A percentile compares a stretch with the other conserved stretches of the same genome.
These are phyloP conservation scores for Psilocybe cyanescens DNA, from an alignment of 768 basidiomycete species.

Conservation along the genomic window DNA sequence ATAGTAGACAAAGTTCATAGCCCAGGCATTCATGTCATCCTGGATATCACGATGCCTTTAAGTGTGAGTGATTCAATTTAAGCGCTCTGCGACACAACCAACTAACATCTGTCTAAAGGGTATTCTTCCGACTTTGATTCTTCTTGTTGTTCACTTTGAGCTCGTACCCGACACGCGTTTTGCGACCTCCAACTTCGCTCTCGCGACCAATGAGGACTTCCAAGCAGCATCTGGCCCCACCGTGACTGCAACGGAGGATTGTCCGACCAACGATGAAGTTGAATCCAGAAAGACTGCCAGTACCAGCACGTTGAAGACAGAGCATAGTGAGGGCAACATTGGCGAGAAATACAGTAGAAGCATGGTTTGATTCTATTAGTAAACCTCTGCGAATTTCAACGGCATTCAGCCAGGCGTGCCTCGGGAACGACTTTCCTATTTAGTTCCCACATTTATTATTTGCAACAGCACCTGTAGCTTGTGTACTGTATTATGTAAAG, in stretches of 20 bases:
- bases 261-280: not conserved
- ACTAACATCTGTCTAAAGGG: not conserved
- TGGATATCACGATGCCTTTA: not conserved
- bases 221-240: not conserved
- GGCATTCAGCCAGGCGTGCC: too few species aligned
- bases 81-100: not conserved
- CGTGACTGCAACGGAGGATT: not conserved
- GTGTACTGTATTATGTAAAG: too few species aligned
- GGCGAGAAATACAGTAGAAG: too few species aligned
- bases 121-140: not conserved
- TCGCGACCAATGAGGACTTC: not conserved
- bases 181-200: not conserved
- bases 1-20: conserved; percentile 1
- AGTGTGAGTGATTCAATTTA: not conserved
- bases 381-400: too few species aligned
- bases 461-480: too few species aligned
- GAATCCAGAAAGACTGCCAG: not conserved
- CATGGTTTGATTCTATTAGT: too few species aligned
- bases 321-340: too few species aligned
- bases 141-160: conserved; percentile 1
- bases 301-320: too few species aligned
- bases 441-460: too few species aligned
- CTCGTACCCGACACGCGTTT: not conserved
- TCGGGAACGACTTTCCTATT: too few species aligned
- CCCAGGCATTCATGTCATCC: conserved; percentile 1